Base-by-base conservation (phyloP, 1,284 basidiomycete species). In the Apiotrichum gracile region DNA sequence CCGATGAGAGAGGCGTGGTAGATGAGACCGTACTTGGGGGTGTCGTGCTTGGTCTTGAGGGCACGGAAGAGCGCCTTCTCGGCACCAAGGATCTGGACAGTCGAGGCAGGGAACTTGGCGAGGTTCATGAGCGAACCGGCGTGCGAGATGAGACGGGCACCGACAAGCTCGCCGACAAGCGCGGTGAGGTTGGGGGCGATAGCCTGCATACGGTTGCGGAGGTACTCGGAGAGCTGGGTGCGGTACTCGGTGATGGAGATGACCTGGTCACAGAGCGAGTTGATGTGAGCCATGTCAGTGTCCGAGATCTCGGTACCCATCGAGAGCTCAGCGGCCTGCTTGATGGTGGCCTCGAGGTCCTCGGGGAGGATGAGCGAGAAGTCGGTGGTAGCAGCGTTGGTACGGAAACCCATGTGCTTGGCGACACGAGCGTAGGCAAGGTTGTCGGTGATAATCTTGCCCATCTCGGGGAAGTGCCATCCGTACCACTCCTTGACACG, bases 401-500 rank as follows among this genome's bases (percentile, higher is more conserved):
- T 96, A 62, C 94, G 88, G 82, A 94, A 91, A 58, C 90, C 91
- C 89, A 96, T 92, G 35, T 80, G 76, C 61, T 85, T 85, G 66
- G 96, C 83, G 55, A 88, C 85, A 77, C 92, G 94, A 55, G 96
- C 91, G 74, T 97, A 98, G 24, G 93, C 92, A 52, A 94, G 79
- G 77, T 96, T 98, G 80, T 98, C 94, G 61, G 86, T 84, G 64
- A 97, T 88, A 74, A 98, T 97, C 80, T 97, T 97, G 65, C 87
- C 89, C 87, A 98, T 91, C 77, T 98, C 94, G 12, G 94, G 94
- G 83, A 97, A 97, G 79, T 98, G 94, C 94, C 94, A 98, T 24
- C 94, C 94, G 70, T 97, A 98, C 94, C 94, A 98, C 82, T 97
- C 94, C 83, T 97, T 97, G 52, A 96, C 91, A 70, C 94, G 84